These are phyloP conservation scores for Boletus rex-veris DNA, from an alignment of 768 basidiomycete genomes.

Conservation along the genomic window DNA sequence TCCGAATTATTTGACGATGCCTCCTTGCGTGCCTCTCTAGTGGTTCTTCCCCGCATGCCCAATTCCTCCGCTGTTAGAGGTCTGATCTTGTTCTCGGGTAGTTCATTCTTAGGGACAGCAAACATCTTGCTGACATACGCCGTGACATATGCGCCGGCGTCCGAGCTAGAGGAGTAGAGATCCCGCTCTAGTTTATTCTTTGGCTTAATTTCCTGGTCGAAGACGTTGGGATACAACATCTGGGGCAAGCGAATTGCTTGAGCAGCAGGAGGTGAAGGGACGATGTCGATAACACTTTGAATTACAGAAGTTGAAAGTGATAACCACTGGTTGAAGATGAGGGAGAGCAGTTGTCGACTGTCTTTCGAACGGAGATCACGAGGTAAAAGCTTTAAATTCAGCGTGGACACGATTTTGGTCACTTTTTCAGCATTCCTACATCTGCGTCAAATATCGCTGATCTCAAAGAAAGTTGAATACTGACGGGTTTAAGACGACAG, in stretches of 20 bases:
- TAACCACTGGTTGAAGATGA: conserved; percentile 95
- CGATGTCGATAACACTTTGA: conserved; percentile 86
- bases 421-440: conserved; percentile 86
- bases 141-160: conserved; percentile 55
- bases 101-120: conserved; percentile 71
- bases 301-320: conserved; percentile 91
- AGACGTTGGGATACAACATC: conserved; percentile 83
- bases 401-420: conserved; percentile 77
- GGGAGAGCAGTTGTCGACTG: conserved; percentile 71
- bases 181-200: conserved; percentile 82
- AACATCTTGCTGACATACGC: conserved; percentile 99
- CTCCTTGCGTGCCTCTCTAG: conserved; percentile 40
- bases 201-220: conserved; percentile 55
- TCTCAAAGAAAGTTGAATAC: conserved; percentile 32
- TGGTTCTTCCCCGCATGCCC: conserved; percentile 58
- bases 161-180: conserved; percentile 68
- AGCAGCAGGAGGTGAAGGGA: conserved; percentile 83
- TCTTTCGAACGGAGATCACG: conserved; percentile 94
- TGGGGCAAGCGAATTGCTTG: conserved; percentile 83
- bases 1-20: conserved; percentile 27
- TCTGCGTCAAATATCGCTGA: conserved; percentile 8
- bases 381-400: conserved; percentile 79
- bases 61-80: conserved; percentile 81
- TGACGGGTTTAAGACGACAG: conserved; percentile 83
- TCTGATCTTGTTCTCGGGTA: conserved; percentile 84